Evolutionary conservation across 2,329 filamentous ascomycete genomes (phyloP).

Genomic region (Fusarium sp.): DNA sequence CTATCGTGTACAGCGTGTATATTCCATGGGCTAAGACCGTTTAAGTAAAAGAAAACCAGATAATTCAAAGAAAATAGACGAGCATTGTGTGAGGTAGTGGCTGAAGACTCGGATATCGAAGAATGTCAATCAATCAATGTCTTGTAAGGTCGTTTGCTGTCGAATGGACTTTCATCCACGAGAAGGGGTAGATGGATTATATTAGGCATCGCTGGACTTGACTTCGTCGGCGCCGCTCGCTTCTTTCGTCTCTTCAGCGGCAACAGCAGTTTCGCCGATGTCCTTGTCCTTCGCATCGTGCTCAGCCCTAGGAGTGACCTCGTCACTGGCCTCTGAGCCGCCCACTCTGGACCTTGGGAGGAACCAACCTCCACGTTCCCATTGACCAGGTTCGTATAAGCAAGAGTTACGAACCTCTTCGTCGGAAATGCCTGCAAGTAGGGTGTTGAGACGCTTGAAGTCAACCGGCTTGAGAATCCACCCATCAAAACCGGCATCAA

Average conservation of each 20-base stretch:
- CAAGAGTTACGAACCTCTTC: slow-evolving; percentile 68
- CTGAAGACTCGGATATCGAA: neutral
- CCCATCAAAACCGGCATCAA: slow-evolving; percentile 85
- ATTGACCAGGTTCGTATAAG: slow-evolving; percentile 77
- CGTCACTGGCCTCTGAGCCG: slow-evolving; percentile 34
- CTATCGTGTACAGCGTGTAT: slow-evolving; percentile 38
- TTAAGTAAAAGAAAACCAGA: slow-evolving; percentile 5
- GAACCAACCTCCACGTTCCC: slow-evolving; percentile 93
- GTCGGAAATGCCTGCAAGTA: slow-evolving; percentile 78
- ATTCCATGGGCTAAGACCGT: slow-evolving; percentile 22
- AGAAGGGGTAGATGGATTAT: neutral
- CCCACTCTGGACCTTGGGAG: slow-evolving; percentile 27
- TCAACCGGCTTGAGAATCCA: slow-evolving; percentile 93
- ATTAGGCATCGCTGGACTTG: neutral
- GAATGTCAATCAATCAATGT: neutral
- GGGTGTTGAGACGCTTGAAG: slow-evolving; percentile 76
- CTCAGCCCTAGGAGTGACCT: slow-evolving; percentile 48
- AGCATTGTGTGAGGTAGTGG: neutral
- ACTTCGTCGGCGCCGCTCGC: neutral
- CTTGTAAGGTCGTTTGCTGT: neutral
- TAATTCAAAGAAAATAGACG: neutral
- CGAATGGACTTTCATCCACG: neutral
- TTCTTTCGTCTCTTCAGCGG: neutral
- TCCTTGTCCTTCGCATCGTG: slow-evolving; percentile 30
- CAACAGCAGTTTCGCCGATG: slow-evolving; percentile 21